A percentile compares a stretch with the other conserved stretches of the same genome.
These are phyloP conservation scores for Mucor plumbeus DNA, from an alignment of 371 early-diverging fungal species.

Conservation along the genomic window DNA sequence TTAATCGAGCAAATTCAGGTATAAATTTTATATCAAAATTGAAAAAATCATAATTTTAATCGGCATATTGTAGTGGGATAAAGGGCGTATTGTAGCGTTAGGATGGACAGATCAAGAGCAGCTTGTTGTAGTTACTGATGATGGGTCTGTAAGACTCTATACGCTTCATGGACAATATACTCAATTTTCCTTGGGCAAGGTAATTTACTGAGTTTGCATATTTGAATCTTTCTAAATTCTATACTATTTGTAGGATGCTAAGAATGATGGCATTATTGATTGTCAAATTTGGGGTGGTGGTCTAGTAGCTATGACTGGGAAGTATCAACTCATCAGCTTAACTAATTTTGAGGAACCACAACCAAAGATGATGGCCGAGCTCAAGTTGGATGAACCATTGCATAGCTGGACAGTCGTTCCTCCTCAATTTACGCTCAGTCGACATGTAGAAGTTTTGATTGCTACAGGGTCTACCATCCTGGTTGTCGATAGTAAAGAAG, in stretches of 20 bases:
- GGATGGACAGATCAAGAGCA: constrained; percentile 91
- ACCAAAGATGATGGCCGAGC: constrained; percentile 79
- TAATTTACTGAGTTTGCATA: constrained; percentile 18
- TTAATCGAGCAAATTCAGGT: constrained; percentile 87
- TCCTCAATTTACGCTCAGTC: constrained; percentile 85
- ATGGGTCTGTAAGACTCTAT: constrained; percentile 87
- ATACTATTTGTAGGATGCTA: constrained; percentile 67
- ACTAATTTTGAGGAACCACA: constrained; percentile 86
- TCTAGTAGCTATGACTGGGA: constrained; percentile 87
- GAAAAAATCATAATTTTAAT: not conserved
- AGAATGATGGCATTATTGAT: constrained; percentile 78
- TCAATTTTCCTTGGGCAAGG: constrained; percentile 86
- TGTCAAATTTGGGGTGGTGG: constrained; percentile 90
- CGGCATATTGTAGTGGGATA: constrained; percentile 81
- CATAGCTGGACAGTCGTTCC: constrained; percentile 90
- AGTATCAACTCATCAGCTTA: constrained; percentile 80
- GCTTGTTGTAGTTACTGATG: constrained; percentile 86
- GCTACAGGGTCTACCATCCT: constrained; percentile 80
- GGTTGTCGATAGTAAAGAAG: constrained; percentile 79
- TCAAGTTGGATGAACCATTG: constrained; percentile 71
- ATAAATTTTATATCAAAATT: not conserved
- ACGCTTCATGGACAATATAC: constrained; percentile 80
- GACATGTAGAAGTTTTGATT: constrained; percentile 89
- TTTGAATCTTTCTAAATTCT: not conserved
- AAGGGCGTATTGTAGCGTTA: constrained; percentile 85